Percentiles rank a stretch among this genome's conserved stretches.
Conservation (phyloP, 306 rosid genomes). For the Gleditsia sinensis region DNA sequence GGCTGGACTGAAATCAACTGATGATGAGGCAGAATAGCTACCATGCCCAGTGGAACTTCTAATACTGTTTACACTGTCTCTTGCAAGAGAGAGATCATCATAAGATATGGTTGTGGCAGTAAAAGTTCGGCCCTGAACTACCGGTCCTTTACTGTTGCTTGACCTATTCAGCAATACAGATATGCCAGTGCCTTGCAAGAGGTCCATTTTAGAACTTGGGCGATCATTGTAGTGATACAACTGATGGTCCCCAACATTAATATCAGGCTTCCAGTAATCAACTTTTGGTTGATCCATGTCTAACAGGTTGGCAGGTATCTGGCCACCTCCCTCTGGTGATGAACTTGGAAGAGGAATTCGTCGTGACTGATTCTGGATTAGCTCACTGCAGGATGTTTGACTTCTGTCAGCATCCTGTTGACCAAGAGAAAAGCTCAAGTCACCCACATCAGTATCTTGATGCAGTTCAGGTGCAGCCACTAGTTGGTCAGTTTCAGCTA, state of each 20-base stretch:
- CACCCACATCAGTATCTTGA: constrained; percentile 38
- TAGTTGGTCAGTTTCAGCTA: constrained; percentile 35
- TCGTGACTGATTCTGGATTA: constrained; percentile 36
- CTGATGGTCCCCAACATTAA: constrained; percentile 39
- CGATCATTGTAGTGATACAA: constrained; percentile 38
- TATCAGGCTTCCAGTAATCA: constrained; percentile 33
- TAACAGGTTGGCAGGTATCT: constrained; percentile 35
- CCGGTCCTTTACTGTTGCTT: constrained; percentile 67
- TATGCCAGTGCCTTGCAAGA: constrained; percentile 71
- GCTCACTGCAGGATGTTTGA: constrained; percentile 42
- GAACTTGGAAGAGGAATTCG: constrained; percentile 45
- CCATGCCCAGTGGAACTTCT: constrained; percentile 73
- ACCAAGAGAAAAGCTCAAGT: constrained; percentile 38
- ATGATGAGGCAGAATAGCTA: constrained; percentile 78
- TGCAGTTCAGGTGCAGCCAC: constrained; percentile 39
- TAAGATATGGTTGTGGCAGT: constrained; percentile 67
- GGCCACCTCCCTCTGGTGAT: constrained; percentile 39
- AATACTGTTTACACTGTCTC: constrained; percentile 61
- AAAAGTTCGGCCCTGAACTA: constrained; percentile 71
- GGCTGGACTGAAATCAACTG: constrained; percentile 62
- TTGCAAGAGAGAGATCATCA: constrained; percentile 60
- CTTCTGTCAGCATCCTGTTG: constrained; percentile 39
- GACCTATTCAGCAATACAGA: constrained; percentile 67
- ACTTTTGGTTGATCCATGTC: constrained; percentile 41
- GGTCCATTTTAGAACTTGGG: constrained; percentile 44